Evolutionary conservation across 331 rosid genomes (phyloP).

Genomic region (Stylosanthes scabra): DNA sequence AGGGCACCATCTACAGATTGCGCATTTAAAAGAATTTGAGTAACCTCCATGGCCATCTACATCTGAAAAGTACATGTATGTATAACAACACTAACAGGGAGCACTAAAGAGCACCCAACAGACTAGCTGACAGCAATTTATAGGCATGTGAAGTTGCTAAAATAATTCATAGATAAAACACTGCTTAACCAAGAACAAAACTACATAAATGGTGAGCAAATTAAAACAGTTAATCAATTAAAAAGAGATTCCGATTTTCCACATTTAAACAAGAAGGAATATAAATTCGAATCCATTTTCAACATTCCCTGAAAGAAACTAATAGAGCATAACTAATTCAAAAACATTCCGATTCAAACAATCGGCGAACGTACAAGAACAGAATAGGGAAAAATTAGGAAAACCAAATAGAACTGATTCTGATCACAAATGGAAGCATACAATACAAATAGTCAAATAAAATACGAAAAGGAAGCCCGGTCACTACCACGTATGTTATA

Average conservation of each 20-base stretch:
- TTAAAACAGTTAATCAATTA: no score
- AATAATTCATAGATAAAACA: background rate
- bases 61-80: constrained; percentile 35
- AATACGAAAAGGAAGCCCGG: no score
- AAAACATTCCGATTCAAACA: background rate
- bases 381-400: background rate
- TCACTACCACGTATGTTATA: no score
- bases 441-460: no score
- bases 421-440: no score
- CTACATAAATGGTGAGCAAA: background rate
- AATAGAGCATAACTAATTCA: background rate
- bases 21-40: constrained; percentile 80
- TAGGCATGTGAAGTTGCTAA: background rate
- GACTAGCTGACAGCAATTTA: background rate
- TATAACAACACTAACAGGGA: background rate
- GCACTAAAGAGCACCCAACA: background rate
- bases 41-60: constrained; percentile 78
- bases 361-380: background rate
- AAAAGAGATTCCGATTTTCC: no score
- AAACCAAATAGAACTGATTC: no score
- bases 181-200: background rate
- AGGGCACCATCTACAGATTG: constrained; percentile 80
- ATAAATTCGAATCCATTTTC: background rate
- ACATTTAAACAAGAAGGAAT: no score
- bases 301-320: background rate